Evolutionary conservation across 768 basidiomycete genomes (phyloP), one percentile per base, ranked within the genome.

Genomic region (Tricholoma hemisulphureum): DNA sequence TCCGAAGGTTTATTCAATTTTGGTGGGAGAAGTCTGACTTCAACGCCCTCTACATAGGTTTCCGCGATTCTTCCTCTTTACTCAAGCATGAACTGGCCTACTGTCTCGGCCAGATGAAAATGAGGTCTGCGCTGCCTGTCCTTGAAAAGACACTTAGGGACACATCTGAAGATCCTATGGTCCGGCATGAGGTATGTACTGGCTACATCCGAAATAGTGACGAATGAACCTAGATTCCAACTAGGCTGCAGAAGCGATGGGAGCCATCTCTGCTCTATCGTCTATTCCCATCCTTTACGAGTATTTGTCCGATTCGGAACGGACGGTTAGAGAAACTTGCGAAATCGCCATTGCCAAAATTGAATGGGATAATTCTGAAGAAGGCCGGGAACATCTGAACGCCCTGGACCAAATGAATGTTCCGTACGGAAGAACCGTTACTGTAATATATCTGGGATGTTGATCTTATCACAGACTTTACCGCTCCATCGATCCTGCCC

Each of bases 31-130:
- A 54, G 16, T 55, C 16, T 56, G 56, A 60, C 57, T 41, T 62
- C 32, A 53, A 37, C 53, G 41, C 24, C 52, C 35, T 4, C 28
- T 43, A 50, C 57, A 50, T 64, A 95, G 95, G 89, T 24, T 93
- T 99, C 69, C 71, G 74, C 31, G 95, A 98, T 70, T 80, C 85
- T 5, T 97, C 94, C 41, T 91, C 94, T 8, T 72, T 99, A 58
- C 81, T 99, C 29, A 98, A 98, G 67, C 97, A 99, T 70, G 97
- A 99, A 68, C 81, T 99, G 2, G 97, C 97, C 1, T 99, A 98
- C 71, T 95, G 94, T 66, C 82, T 99, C 3, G 97, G 97, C 0
- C 97, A 99, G 73, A 89, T 95, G 74, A 87, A 87, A 63, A 81
- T 81, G 29, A 65, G 76, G 0, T 77, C 79, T 2, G 97, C 96